Evolutionary conservation across 108 stramenopile genomes (phyloP).

Genomic region (Schizochytrium sp.): DNA sequence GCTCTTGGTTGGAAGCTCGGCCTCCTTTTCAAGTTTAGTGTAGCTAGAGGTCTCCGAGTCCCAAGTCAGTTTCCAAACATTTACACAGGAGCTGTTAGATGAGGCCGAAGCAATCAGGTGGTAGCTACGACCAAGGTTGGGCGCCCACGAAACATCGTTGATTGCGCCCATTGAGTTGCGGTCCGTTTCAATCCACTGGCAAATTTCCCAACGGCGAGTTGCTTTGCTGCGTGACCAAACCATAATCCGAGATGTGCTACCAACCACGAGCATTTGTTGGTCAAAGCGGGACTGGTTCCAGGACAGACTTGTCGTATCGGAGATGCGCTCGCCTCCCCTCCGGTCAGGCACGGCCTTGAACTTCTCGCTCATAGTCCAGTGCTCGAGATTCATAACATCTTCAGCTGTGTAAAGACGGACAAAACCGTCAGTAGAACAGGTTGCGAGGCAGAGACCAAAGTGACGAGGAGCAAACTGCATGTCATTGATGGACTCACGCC

Average conservation of each 20-base stretch:
- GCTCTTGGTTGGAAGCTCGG: not conserved
- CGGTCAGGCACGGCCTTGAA: constrained; percentile 74
- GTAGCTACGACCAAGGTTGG: constrained; percentile 88
- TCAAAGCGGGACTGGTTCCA: constrained; percentile 93
- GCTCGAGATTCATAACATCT: constrained; percentile 87
- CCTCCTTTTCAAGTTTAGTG: not conserved
- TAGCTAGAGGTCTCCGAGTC: constrained; percentile 29
- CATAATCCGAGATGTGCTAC: constrained; percentile 74
- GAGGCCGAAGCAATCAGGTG: constrained; percentile 84
- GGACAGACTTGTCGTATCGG: constrained; percentile 80
- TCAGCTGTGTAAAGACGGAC: constrained; percentile 91
- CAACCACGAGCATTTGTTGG: constrained; percentile 86
- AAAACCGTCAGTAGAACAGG: constrained; percentile 87
- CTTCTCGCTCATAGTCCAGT: constrained; percentile 86
- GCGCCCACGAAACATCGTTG: constrained; percentile 92
- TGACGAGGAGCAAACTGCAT: constrained; percentile 92
- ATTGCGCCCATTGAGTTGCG: constrained; percentile 68
- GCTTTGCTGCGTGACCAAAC: constrained; percentile 78
- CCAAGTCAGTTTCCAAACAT: constrained; percentile 59
- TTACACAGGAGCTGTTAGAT: not conserved
- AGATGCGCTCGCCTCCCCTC: constrained; percentile 7
- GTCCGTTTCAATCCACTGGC: constrained; percentile 67
- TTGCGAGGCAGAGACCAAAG: constrained; percentile 87
- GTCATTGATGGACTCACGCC: constrained; percentile 80
- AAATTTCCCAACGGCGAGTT: constrained; percentile 78